Evolutionary conservation across 768 basidiomycete genomes (phyloP).

Genomic region (Piloderma croceum): DNA sequence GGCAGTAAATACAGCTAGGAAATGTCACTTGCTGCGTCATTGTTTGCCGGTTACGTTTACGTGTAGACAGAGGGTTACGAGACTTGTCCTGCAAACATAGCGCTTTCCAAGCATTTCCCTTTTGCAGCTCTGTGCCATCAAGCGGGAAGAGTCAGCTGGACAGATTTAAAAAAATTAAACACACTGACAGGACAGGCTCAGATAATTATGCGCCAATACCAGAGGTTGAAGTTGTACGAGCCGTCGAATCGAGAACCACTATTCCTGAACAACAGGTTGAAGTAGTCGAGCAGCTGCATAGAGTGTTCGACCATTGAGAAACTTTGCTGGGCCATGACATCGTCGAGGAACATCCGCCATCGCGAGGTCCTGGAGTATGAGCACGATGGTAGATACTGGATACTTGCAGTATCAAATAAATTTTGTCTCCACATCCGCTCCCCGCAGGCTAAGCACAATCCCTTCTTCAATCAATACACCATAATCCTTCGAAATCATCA

Average conservation of each 20-base stretch:
- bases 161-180: too few species aligned
- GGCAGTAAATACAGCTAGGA: too few species aligned
- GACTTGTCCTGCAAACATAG: too few species aligned
- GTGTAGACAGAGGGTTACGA: too few species aligned
- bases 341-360: slow-evolving; percentile 6
- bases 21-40: too few species aligned
- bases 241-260: not conserved
- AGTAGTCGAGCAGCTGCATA: slow-evolving; percentile 11
- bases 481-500: slow-evolving; percentile 79
- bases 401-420: too few species aligned
- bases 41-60: too few species aligned
- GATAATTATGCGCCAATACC: slow-evolving; percentile 18
- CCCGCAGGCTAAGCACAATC: slow-evolving; percentile 82
- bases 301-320: slow-evolving; percentile 8
- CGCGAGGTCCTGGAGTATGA: slow-evolving; percentile 14
- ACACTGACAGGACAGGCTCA: too few species aligned
- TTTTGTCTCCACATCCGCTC: too few species aligned
- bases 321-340: slow-evolving; percentile 9
- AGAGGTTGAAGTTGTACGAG: slow-evolving; percentile 15
- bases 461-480: slow-evolving; percentile 87
- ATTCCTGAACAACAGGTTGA: slow-evolving; percentile 8
- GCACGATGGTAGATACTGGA: slow-evolving; percentile 1
- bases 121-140: too few species aligned
- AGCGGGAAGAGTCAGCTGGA: too few species aligned
- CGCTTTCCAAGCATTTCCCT: too few species aligned